Conservation (phyloP, 371 early-diverging fungal genomes). For the Dentiscutata heterogama region DNA sequence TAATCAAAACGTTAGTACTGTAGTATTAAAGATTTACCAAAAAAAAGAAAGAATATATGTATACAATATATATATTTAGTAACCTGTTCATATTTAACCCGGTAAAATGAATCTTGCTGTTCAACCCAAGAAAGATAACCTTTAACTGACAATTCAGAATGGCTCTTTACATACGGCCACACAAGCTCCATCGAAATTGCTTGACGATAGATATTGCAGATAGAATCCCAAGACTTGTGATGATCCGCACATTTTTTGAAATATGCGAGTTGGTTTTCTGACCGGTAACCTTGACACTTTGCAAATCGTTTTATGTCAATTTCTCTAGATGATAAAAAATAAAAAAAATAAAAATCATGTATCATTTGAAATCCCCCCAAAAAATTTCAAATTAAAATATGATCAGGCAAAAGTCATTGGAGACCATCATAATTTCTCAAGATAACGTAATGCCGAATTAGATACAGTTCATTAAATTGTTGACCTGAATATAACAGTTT, state of each 20-base stretch:
- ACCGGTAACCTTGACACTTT: neutral
- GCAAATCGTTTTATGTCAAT: conserved; percentile 11
- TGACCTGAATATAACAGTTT: neutral
- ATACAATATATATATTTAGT: neutral
- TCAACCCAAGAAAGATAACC: conserved; percentile 13
- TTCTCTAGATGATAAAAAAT: neutral
- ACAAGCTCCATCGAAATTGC: neutral
- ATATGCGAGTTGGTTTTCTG: conserved; percentile 21
- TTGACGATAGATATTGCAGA: conserved; percentile 4
- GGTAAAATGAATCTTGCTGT: conserved; percentile 25
- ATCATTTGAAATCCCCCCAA: too few species aligned
- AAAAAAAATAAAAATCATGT: too few species aligned
- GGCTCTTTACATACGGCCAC: conserved; percentile 25
- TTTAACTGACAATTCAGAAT: neutral
- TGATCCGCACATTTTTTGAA: conserved; percentile 28
- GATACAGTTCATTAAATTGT: too few species aligned
- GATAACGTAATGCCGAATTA: too few species aligned
- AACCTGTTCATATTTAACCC: conserved; percentile 27
- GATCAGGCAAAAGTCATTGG: too few species aligned
- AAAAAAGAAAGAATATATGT: neutral
- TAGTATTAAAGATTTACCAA: too few species aligned
- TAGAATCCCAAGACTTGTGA: too few species aligned
- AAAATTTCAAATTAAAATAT: too few species aligned
- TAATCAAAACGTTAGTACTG: too few species aligned
- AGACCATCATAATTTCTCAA: neutral